Conservation (phyloP, 1,284 basidiomycete species). For the Rhodotorula sp. region DNA sequence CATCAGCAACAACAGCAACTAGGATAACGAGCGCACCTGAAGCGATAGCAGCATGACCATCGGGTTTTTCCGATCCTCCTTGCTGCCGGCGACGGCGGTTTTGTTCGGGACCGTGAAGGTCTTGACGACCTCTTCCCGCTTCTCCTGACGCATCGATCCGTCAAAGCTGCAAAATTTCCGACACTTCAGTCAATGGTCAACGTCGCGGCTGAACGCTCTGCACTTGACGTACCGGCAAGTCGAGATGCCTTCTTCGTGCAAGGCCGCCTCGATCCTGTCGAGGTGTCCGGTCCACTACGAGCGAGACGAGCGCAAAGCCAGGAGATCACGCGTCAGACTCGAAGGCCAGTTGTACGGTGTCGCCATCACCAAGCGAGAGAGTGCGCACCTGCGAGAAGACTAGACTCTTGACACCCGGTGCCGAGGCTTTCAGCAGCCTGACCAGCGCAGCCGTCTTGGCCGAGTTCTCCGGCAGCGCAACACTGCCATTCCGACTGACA, state of each 20-base stretch:
- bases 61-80: slow-evolving; percentile 33
- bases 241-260: slow-evolving; percentile 27
- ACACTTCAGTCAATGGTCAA: background rate
- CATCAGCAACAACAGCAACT: too few relatives aligned
- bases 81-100: slow-evolving; percentile 18
- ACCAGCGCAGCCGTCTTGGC: slow-evolving; percentile 37
- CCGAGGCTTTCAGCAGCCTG: slow-evolving; percentile 28
- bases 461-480: slow-evolving; percentile 8
- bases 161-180: slow-evolving; percentile 26
- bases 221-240: slow-evolving; percentile 31
- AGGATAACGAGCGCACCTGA: slow-evolving; percentile 15
- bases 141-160: slow-evolving; percentile 42
- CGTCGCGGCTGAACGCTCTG: background rate
- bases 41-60: slow-evolving; percentile 45
- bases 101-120: slow-evolving; percentile 33
- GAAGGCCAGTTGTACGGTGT: rapidly evolving
- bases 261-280: slow-evolving; percentile 37
- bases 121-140: slow-evolving; percentile 42
- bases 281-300: slow-evolving; percentile 44
- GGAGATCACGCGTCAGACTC: background rate
- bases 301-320: background rate
- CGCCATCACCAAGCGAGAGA: background rate
- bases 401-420: slow-evolving; percentile 37
- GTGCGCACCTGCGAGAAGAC: slow-evolving; percentile 42
- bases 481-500: slow-evolving; percentile 16